phyloP scores from a whole-genome alignment of 1,139 yeast species.

The Hanseniaspora sp. region DNA sequence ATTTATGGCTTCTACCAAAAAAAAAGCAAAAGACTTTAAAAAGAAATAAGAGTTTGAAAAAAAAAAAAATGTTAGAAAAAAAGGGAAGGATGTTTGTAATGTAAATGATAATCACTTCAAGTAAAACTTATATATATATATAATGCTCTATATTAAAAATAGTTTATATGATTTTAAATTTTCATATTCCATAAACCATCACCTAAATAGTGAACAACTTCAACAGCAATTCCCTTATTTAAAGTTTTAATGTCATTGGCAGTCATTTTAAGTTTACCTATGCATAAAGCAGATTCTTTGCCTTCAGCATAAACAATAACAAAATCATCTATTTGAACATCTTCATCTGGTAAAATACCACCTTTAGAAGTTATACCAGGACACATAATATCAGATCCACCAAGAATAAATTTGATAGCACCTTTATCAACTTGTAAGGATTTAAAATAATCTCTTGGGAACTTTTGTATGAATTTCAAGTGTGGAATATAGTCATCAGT shows the following conservation, averaged over 20 bases:
- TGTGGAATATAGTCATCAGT: conserved; percentile 68
- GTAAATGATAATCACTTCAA: too few species aligned
- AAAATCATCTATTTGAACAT: conserved; percentile 51
- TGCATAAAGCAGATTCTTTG: conserved; percentile 79
- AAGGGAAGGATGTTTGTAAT: too few species aligned
- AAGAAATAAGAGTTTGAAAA: background rate
- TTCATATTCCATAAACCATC: conserved; percentile 72
- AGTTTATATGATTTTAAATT: conserved; percentile 1
- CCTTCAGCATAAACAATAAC: conserved; percentile 89
- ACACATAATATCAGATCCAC: conserved; percentile 96
- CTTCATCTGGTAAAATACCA: conserved; percentile 66
- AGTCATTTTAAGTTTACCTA: conserved; percentile 78
- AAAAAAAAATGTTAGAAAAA: too few species aligned
- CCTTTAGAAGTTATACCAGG: conserved; percentile 93
- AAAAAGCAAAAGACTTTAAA: conserved; percentile 33
- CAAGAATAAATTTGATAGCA: conserved; percentile 83
- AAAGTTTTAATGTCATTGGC: conserved; percentile 75
- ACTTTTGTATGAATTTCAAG: conserved; percentile 66
- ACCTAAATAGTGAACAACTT: conserved; percentile 72
- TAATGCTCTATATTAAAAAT: background rate
- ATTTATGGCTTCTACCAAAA: conserved; percentile 83
- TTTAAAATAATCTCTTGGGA: conserved; percentile 64
- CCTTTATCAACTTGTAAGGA: conserved; percentile 88
- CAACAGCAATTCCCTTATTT: conserved; percentile 87
- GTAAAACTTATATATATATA: background rate